phyloP scores from a whole-genome alignment of 2,329 filamentous ascomycete species.

The Periglandula ipomoeae region DNA sequence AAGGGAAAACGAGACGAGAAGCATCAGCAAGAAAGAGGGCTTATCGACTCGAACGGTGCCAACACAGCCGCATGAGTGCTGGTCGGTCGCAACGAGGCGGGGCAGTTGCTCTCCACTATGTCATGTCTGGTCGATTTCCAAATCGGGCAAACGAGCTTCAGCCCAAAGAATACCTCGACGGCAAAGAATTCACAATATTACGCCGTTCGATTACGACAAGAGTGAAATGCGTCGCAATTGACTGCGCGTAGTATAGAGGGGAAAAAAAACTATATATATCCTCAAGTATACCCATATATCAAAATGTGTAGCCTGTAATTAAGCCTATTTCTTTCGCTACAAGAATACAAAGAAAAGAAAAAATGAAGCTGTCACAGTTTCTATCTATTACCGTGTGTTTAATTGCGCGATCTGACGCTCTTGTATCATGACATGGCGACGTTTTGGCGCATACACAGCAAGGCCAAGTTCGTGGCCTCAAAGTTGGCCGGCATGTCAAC shows the following conservation, averaged over 20 bases:
- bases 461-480: no score
- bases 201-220: not conserved
- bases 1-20: not conserved
- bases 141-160: not conserved
- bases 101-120: no score
- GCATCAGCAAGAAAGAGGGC: not conserved
- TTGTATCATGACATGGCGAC: no score
- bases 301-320: not conserved
- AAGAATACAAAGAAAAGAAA: not conserved
- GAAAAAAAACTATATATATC: not conserved
- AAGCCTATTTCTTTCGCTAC: not conserved
- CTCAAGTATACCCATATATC: not conserved
- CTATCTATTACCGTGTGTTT: no score
- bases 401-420: no score
- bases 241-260: not conserved
- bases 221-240: not conserved
- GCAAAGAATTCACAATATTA: not conserved
- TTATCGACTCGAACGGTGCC: not conserved
- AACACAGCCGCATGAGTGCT: not conserved
- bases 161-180: not conserved
- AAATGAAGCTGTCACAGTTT: no score
- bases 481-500: no score
- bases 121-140: not conserved
- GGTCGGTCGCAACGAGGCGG: no score
- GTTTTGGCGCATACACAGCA: no score